Percentiles rank a stretch among this genome's conserved stretches.
Conservation (phyloP, 2,329 filamentous ascomycete genomes). For the Aspergillus spinulosporus region DNA sequence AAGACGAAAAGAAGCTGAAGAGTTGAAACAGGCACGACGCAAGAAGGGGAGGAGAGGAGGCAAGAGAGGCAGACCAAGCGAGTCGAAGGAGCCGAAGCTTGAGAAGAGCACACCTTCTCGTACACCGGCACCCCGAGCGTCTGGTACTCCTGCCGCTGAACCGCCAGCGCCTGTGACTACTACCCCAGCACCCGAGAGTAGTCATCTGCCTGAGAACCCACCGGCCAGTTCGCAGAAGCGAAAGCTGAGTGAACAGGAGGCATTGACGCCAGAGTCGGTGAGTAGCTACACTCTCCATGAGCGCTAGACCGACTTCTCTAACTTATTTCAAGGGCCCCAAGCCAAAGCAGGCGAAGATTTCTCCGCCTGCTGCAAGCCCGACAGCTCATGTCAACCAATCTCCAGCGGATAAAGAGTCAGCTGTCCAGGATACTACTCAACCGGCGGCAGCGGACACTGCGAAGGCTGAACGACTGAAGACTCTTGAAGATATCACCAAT, state of each 20-base stretch:
- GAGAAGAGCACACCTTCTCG: conserved; percentile 46
- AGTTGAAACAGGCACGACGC: conserved; percentile 59
- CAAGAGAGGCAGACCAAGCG: conserved; percentile 65
- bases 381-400: conserved; percentile 27
- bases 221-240: conserved; percentile 43
- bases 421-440: conserved; percentile 29
- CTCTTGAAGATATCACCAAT: conserved; percentile 57
- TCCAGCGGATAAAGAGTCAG: conserved; percentile 36
- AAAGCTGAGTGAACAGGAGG: conserved; percentile 45
- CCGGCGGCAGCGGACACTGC: conserved; percentile 34
- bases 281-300: conserved; percentile 18
- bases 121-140: conserved; percentile 30
- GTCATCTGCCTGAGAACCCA: conserved; percentile 24
- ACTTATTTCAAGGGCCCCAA: conserved; percentile 40
- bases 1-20: conserved; percentile 62
- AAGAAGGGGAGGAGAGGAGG: conserved; percentile 57
- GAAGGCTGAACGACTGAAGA: conserved; percentile 34
- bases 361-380: conserved; percentile 28
- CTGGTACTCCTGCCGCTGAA: conserved; percentile 21
- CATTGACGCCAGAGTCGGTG: conserved; percentile 32
- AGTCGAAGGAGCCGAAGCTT: conserved; percentile 46
- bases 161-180: conserved; percentile 16
- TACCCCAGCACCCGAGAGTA: conserved; percentile 31
- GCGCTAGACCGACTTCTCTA: conserved; percentile 22
- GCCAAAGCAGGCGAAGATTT: conserved; percentile 43